Percentiles rank a stretch among this genome's conserved stretches.
Conservation (phyloP, 129 eudicot genomes). For the Sambucus nigra region DNA sequence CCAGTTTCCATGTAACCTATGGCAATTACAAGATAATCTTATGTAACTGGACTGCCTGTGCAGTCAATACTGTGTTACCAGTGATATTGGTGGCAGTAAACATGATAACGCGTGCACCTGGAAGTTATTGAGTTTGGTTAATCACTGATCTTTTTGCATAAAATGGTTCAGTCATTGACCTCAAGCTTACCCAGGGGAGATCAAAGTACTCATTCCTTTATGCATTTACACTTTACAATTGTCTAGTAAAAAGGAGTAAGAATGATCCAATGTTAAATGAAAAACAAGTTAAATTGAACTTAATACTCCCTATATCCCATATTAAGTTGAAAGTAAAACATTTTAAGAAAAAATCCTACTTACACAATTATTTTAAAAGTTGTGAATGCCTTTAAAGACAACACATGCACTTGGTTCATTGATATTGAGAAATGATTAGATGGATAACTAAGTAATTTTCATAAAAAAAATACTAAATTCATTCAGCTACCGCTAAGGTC, state of each 20-base stretch:
- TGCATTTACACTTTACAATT: not conserved
- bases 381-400: no score
- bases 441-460: no score
- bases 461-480: no score
- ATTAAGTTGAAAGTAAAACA: no score
- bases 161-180: slow-evolving; percentile 64
- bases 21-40: slow-evolving; percentile 71
- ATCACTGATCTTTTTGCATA: slow-evolving; percentile 54
- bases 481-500: no score
- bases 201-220: slow-evolving; percentile 71
- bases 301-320: no score
- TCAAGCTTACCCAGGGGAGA: slow-evolving; percentile 58
- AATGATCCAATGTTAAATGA: no score
- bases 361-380: not conserved
- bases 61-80: slow-evolving; percentile 38
- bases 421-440: no score
- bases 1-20: slow-evolving; percentile 39
- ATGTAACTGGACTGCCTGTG: slow-evolving; percentile 39
- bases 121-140: slow-evolving; percentile 55
- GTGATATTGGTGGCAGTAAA: slow-evolving; percentile 45
- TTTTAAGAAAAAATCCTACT: no score
- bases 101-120: slow-evolving; percentile 42
- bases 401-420: no score
- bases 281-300: no score
- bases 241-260: not conserved